These are phyloP conservation scores for Saccharomycopsis javanensis DNA, from an alignment of 805 yeast genomes.

Conservation along the genomic window DNA sequence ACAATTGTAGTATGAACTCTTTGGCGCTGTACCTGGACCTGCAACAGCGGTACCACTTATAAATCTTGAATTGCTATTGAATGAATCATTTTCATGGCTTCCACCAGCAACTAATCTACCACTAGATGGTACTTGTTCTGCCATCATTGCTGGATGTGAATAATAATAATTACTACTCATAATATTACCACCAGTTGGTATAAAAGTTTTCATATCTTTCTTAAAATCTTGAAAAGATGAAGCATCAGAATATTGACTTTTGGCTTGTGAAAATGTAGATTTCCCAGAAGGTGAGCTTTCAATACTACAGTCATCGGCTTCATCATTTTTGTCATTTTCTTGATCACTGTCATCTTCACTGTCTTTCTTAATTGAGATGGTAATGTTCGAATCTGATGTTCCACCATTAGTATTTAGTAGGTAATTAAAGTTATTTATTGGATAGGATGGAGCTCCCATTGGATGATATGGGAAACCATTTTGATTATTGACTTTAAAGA, in stretches of 20 bases:
- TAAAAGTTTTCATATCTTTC: background rate
- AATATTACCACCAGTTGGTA: background rate
- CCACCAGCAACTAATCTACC: background rate
- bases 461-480: background rate
- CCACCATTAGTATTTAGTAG: background rate
- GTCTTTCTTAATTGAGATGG: background rate
- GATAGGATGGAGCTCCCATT: background rate
- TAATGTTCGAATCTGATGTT: background rate
- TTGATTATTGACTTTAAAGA: background rate
- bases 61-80: background rate
- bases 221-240: background rate
- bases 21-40: background rate
- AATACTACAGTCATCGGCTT: background rate
- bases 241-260: background rate
- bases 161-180: background rate
- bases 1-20: background rate
- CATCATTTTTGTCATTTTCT: background rate
- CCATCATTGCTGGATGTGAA: background rate
- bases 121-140: background rate
- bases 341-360: background rate
- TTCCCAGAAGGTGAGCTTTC: slow-evolving; percentile 1
- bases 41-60: background rate
- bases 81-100: background rate
- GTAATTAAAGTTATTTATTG: background rate
- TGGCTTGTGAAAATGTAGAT: background rate